Evolutionary conservation across 129 eudicot species (phyloP), one percentile per base, ranked within the genome.

Genomic region (Flaveria trinervia): DNA sequence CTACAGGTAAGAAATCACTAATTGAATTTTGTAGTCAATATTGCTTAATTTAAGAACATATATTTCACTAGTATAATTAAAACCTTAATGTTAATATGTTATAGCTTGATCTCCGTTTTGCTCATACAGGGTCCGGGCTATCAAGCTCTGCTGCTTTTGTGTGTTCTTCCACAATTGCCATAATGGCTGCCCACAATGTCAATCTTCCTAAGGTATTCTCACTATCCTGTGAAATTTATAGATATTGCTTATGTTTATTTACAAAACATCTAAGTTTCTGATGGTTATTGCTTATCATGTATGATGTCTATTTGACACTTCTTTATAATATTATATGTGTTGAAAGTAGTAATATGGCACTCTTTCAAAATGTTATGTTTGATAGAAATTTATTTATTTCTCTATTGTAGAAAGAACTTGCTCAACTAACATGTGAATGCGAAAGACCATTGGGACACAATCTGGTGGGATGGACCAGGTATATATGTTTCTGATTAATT

Each of bases 401-500:
- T 44, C 1, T 5, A 50, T 44, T 28, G 39, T 85, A 92, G 97
- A 92, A 89, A 87, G 97, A 89, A 72, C 81, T 92, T 75, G 97
- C 97, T 80, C 97, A 92, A 68, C 89, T 92, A 46, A 87, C 97
- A 10, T 92, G 97, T 65, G 97, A 77, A 55, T 92, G 99, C 82
- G 99, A 94, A 80, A 86, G 99, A 56, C 99, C 86, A 94, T 94
- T 74, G 97, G 99, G 49, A 94, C 99, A 7, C 97, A 94, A 65
- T 94, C 99, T 72, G 99, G 99, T 83, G 97, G 99, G 75, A 94
- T 94, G 99, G 99, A 94, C 72, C 97, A 94, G 96, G 99, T 94
- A 83, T 13, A 56, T 74, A 54, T 2, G 12, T 22, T 60, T 60
- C 8, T 1, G 2, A 5, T 33, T 74, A 33, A 4, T 39, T 15